Conservation (phyloP, 192 early-diverging fungal genomes). For the Entrophospora sp. region DNA sequence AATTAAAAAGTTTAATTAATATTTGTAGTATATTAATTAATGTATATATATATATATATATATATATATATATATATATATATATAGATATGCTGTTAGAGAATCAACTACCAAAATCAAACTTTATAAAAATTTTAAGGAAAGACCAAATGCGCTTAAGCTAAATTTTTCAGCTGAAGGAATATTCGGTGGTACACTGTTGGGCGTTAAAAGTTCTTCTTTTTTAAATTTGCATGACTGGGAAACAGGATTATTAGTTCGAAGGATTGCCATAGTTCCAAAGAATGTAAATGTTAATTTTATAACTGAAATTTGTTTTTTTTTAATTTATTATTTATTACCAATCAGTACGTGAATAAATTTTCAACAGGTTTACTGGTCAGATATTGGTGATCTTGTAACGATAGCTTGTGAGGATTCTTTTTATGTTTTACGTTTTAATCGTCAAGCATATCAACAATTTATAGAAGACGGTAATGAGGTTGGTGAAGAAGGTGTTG, state of each 20-base stretch:
- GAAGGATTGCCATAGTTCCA: constrained; percentile 88
- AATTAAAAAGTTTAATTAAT: background rate
- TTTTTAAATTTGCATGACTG: constrained; percentile 97
- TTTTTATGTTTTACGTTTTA: constrained; percentile 92
- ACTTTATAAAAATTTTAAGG: constrained; percentile 95
- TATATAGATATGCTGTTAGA: constrained; percentile 75
- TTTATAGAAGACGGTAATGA: constrained; percentile 57
- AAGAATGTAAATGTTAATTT: constrained; percentile 46
- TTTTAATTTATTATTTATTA: background rate
- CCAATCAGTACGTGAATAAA: no score
- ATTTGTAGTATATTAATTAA: background rate
- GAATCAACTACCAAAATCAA: constrained; percentile 85
- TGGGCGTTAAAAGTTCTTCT: constrained; percentile 74
- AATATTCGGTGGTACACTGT: constrained; percentile 87
- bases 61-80: background rate
- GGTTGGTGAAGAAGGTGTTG: constrained; percentile 87
- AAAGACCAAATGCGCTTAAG: constrained; percentile 61
- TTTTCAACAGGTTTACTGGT: constrained; percentile 77
- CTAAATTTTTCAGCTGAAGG: constrained; percentile 84
- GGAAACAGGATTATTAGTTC: constrained; percentile 85
- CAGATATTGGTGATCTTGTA: constrained; percentile 86
- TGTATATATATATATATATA: background rate
- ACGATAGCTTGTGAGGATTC: constrained; percentile 88
- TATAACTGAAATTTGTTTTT: background rate
- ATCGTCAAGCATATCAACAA: constrained; percentile 73